Percentiles rank a stretch among this genome's conserved stretches.
These are phyloP conservation scores for Epithemia pelagica DNA, from an alignment of 108 stramenopile species.

Conservation along the genomic window DNA sequence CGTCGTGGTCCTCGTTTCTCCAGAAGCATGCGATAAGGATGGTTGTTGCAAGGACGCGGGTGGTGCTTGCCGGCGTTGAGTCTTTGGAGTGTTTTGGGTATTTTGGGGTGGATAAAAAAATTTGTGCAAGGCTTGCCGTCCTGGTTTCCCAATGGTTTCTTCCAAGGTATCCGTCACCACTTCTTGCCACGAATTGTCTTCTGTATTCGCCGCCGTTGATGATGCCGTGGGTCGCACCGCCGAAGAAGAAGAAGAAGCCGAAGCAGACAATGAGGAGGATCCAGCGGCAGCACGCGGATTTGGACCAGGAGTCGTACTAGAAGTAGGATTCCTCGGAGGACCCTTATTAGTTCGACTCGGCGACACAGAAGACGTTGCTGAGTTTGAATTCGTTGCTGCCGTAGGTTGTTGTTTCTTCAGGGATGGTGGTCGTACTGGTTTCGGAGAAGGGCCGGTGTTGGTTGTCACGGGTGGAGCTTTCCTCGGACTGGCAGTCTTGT, in stretches of 20 bases:
- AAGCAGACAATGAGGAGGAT: background rate
- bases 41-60: background rate
- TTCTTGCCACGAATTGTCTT: background rate
- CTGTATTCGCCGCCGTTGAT: background rate
- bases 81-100: background rate
- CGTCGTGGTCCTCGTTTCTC: background rate
- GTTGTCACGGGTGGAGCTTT: no score
- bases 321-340: no score
- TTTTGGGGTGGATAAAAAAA: slow-evolving; percentile 37
- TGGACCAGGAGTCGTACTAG: no score
- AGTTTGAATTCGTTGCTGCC: no score
- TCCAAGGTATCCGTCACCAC: slow-evolving; percentile 12
- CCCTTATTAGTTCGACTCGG: no score
- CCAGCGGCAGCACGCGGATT: no score
- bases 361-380: no score
- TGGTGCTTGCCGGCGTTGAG: background rate
- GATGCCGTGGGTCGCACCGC: background rate
- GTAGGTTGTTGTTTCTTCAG: no score
- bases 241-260: background rate
- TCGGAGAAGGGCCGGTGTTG: no score
- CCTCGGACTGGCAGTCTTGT: no score
- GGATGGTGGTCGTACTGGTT: no score
- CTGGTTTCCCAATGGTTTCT: slow-evolving; percentile 20
- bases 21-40: no score
- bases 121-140: slow-evolving; percentile 28